Base-by-base conservation (phyloP, 306 rosid species). In the Cotoneaster glaucophyllus region DNA sequence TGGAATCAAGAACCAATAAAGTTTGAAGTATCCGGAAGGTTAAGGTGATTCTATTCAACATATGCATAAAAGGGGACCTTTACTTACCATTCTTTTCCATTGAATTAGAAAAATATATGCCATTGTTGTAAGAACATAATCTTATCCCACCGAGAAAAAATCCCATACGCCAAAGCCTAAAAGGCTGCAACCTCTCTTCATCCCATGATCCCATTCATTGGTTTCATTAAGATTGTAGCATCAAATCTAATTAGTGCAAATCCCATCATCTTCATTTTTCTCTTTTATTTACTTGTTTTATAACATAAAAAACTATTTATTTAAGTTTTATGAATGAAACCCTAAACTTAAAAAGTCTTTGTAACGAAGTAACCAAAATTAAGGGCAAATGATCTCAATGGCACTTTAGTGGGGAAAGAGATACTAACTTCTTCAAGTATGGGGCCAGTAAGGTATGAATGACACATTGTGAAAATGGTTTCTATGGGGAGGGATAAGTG, bases 1-100 rank as follows among this genome's bases (percentile, higher is more conserved):
- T 34, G 54, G 73, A 66, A 76, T 76, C 79, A 50, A 50, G 34
- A 64, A 22, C 37, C 71, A 65, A 65, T 22, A 75, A 75, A 65
- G 71, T 62, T 63, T 63, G 19, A 50, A 52, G 64, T 64, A 26
- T 66, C 64, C 21, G 19, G 64, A 75, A 75, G 22, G 21, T 50
- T 63, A 75, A 75, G 22, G 8, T 50, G 18, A 50, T 15, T 50
- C 54, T 15, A 18, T 50, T 50, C 54, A 50, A 45, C 22, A 50
- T 11, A 73, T 31, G 19, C 45, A 54, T 21, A 71, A 58, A 59
- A n/a, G 4, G 71, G 37, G 56, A 75, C 28, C 72, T 11, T 48
- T 21, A 25, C 7, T 26, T 12, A 37, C 43, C 64, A 52, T n/a
- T 69, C 39, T 48, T 64, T 50, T 45, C 28, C 34, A 15, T 65